Conservation (phyloP, 176 grass and related monocot genomes). For the Rhynchospora tenuis region DNA sequence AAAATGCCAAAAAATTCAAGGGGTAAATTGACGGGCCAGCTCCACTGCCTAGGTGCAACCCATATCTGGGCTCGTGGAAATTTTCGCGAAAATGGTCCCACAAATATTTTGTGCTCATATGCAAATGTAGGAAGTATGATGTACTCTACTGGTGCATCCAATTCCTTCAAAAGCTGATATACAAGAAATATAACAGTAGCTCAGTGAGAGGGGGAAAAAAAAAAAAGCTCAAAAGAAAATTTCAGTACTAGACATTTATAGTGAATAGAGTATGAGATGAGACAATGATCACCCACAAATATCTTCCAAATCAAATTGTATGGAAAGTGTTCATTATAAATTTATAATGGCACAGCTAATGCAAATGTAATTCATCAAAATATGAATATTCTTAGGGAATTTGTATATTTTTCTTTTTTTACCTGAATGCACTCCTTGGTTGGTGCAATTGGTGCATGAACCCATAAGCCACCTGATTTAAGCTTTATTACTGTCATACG, state of each 20-base stretch:
- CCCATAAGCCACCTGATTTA: conserved; percentile 81
- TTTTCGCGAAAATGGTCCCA: conserved; percentile 89
- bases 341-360: background rate
- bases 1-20: conserved; percentile 97
- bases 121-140: conserved; percentile 96
- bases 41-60: conserved; percentile 94
- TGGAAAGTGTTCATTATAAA: background rate
- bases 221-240: background rate
- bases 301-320: background rate
- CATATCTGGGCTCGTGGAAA: conserved; percentile 83
- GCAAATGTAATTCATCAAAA: background rate
- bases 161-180: conserved; percentile 74
- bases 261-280: background rate
- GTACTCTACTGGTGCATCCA: conserved; percentile 90
- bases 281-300: background rate
- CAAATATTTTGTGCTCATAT: conserved; percentile 98
- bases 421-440: conserved; percentile 95
- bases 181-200: background rate
- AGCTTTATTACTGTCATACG: conserved; percentile 96
- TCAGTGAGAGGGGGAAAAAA: background rate
- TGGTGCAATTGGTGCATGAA: conserved; percentile 97
- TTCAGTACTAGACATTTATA: background rate
- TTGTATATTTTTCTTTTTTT: background rate
- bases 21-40: conserved; percentile 94
- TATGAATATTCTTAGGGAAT: background rate